phyloP scores from a whole-genome alignment of 2,329 filamentous ascomycete species.

The Arthrocladium fulminans region DNA sequence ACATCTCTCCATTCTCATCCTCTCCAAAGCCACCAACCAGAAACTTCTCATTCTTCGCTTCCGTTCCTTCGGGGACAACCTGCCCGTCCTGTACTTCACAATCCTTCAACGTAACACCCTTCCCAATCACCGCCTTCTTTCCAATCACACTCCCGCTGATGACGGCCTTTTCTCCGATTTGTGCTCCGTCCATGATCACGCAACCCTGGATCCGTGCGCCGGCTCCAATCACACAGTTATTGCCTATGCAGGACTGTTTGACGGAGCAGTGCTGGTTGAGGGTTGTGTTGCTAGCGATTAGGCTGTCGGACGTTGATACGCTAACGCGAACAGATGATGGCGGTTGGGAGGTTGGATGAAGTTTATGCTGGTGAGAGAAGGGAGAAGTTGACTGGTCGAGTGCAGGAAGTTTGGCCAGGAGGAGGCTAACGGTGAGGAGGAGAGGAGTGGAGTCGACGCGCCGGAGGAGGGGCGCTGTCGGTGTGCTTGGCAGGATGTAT shows the following conservation, averaged over 20 bases:
- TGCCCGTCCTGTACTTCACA: constrained; percentile 87
- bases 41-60: constrained; percentile 53
- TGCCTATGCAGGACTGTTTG: constrained; percentile 82
- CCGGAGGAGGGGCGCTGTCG: constrained; percentile 60
- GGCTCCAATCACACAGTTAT: constrained; percentile 74
- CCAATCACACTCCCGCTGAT: constrained; percentile 83
- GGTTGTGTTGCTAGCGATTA: constrained; percentile 81
- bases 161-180: constrained; percentile 74
- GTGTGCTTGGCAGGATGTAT: constrained; percentile 50
- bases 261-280: constrained; percentile 85
- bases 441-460: constrained; percentile 81
- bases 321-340: constrained; percentile 59
- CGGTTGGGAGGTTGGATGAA: constrained; percentile 74
- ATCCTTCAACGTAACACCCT: constrained; percentile 68
- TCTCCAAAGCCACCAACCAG: constrained; percentile 44
- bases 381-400: constrained; percentile 56
- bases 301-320: constrained; percentile 69
- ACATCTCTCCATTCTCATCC: constrained; percentile 9
- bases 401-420: constrained; percentile 69
- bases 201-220: constrained; percentile 84
- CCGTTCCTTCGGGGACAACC: constrained; percentile 68
- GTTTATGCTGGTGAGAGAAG: constrained; percentile 57
- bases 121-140: constrained; percentile 71
- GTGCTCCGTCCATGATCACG: constrained; percentile 83
- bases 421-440: constrained; percentile 71